Percentiles rank a stretch among this genome's conserved stretches.
phyloP scores from a whole-genome alignment of 208 protist species.

The Trypanosoma theileri region DNA sequence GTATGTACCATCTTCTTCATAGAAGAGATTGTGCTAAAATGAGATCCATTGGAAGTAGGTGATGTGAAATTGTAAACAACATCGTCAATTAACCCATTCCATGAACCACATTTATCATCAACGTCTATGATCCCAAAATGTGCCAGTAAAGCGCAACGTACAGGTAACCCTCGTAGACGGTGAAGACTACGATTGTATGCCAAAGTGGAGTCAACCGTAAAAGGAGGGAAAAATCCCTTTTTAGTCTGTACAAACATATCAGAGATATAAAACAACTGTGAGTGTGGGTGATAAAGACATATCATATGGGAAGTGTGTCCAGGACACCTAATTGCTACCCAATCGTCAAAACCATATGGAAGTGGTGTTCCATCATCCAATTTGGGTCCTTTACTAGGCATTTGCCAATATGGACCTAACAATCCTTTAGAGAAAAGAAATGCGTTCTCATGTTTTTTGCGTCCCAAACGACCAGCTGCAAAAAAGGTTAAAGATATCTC shows the following conservation, averaged over 20 bases:
- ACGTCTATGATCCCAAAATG: constrained; percentile 52
- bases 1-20: background rate
- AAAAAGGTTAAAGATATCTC: constrained; percentile 35
- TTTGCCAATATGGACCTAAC: constrained; percentile 38
- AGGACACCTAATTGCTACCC: constrained; percentile 41
- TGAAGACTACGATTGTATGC: constrained; percentile 41
- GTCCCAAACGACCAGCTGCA: constrained; percentile 35
- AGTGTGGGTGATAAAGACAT: constrained; percentile 42
- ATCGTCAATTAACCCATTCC: constrained; percentile 39
- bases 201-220: constrained; percentile 36
- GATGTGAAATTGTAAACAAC: constrained; percentile 23
- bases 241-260: constrained; percentile 41
- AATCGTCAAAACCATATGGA: constrained; percentile 48
- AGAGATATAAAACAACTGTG: constrained; percentile 43
- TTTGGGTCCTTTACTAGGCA: constrained; percentile 11
- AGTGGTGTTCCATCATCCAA: constrained; percentile 35
- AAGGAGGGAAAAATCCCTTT: constrained; percentile 41
- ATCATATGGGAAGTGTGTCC: constrained; percentile 64
- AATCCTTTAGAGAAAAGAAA: constrained; percentile 37
- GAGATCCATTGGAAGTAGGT: background rate
- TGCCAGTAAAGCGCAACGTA: constrained; percentile 37
- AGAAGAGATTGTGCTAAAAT: too few species aligned
- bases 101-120: constrained; percentile 32
- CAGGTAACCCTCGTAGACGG: constrained; percentile 38
- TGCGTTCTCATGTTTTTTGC: constrained; percentile 27